These are phyloP conservation scores for Furcasterigmium sp. DNA, from an alignment of 2,329 filamentous ascomycete species.

Conservation along the genomic window DNA sequence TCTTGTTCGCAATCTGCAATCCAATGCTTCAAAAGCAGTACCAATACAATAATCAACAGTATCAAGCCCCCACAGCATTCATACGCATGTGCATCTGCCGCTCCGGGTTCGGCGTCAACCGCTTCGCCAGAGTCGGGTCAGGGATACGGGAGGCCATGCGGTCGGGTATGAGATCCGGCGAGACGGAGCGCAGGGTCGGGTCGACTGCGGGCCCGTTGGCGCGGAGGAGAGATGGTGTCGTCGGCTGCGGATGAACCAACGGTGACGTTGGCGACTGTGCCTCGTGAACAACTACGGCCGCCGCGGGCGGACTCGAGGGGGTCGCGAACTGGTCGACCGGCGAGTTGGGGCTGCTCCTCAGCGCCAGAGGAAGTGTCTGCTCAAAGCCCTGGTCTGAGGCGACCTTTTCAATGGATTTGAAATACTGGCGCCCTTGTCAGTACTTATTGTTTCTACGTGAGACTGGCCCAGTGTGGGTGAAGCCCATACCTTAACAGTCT, in stretches of 20 bases:
- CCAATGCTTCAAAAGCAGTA: neutral
- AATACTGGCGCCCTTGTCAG: slow-evolving; percentile 42
- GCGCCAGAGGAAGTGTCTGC: slow-evolving; percentile 50
- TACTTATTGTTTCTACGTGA: neutral
- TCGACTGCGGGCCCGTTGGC: slow-evolving; percentile 47
- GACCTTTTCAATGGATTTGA: slow-evolving; percentile 65
- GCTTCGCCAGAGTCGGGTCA: slow-evolving; percentile 35
- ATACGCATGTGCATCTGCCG: slow-evolving; percentile 27
- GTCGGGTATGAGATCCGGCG: slow-evolving; percentile 57
- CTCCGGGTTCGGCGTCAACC: slow-evolving; percentile 45
- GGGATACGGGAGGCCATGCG: slow-evolving; percentile 55
- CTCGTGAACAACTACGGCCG: slow-evolving; percentile 36
- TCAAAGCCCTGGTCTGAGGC: slow-evolving; percentile 52
- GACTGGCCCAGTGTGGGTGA: too few species aligned
- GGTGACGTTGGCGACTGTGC: slow-evolving; percentile 30
- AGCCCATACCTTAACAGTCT: slow-evolving; percentile 56
- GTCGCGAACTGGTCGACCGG: neutral
- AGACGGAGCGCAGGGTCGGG: slow-evolving; percentile 49
- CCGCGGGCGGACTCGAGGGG: slow-evolving; percentile 16
- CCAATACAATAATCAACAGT: neutral
- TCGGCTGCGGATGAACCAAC: slow-evolving; percentile 49
- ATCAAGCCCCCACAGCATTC: slow-evolving; percentile 18
- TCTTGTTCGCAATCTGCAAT: neutral
- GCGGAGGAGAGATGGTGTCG: slow-evolving; percentile 49
- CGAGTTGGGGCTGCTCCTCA: slow-evolving; percentile 44